phyloP scores from a whole-genome alignment of 495 filamentous ascomycete species.

The Aspergillus nanangensis region DNA sequence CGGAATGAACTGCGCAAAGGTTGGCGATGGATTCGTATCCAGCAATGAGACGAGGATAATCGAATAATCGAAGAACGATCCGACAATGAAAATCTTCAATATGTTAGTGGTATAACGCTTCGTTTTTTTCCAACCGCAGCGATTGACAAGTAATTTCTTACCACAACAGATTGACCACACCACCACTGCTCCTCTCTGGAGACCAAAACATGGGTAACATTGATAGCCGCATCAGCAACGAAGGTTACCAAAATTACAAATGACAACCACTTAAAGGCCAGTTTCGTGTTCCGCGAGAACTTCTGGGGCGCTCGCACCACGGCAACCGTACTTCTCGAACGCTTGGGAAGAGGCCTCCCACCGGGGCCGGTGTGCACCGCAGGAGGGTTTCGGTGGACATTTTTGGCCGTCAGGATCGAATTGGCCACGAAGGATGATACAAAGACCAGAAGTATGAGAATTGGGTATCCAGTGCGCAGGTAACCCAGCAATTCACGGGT shows the following conservation, averaged over 20 bases:
- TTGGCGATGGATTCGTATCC: constrained; percentile 73
- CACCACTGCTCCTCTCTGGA: constrained; percentile 72
- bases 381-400: constrained; percentile 30
- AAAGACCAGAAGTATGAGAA: constrained; percentile 65
- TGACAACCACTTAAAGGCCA: constrained; percentile 71
- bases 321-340: constrained; percentile 35
- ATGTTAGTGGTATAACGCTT: too few relatives aligned
- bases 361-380: constrained; percentile 57
- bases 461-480: constrained; percentile 60
- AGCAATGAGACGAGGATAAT: constrained; percentile 74
- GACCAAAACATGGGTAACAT: constrained; percentile 70
- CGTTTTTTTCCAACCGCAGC: too few relatives aligned
- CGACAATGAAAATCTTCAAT: constrained; percentile 72
- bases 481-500: constrained; percentile 43
- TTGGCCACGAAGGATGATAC: constrained; percentile 57
- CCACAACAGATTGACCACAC: constrained; percentile 80
- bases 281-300: constrained; percentile 56
- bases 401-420: constrained; percentile 52
- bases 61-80: constrained; percentile 69
- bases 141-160: constrained; percentile 43
- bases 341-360: constrained; percentile 72
- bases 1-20: constrained; percentile 62
- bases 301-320: constrained; percentile 32
- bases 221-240: constrained; percentile 65
- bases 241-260: constrained; percentile 64